A percentile compares a stretch with the other conserved stretches of the same genome.
Evolutionary conservation across 495 filamentous ascomycete genomes (phyloP).

Genomic region (Talaromyces proteolyticus): DNA sequence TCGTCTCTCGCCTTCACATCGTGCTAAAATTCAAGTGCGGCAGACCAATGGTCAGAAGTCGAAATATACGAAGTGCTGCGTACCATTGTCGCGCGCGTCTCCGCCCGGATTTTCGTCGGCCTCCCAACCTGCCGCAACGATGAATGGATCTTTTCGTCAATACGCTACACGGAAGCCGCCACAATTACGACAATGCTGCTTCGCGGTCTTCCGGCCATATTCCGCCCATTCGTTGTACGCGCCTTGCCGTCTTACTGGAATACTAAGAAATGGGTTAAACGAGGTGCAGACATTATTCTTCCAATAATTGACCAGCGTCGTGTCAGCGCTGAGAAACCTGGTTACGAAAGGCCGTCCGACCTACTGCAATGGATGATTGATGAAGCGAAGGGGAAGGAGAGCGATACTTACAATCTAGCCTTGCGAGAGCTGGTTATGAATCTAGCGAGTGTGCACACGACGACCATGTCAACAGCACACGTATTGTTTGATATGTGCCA

Average conservation of each 20-base stretch:
- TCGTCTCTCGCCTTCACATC: too few relatives aligned
- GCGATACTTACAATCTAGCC: background rate
- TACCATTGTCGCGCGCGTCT: background rate
- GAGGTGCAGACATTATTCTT: too few relatives aligned
- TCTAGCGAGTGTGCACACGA: background rate
- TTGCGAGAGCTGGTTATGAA: background rate
- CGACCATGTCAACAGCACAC: constrained; percentile 8
- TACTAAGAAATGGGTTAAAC: too few relatives aligned
- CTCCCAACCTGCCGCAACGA: background rate
- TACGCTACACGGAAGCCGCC: background rate
- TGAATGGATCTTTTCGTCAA: background rate
- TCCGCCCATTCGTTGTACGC: too few relatives aligned
- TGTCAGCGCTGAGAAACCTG: background rate
- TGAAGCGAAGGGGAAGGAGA: background rate
- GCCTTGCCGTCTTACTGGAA: too few relatives aligned
- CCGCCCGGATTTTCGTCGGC: background rate
- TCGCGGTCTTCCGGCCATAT: too few relatives aligned
- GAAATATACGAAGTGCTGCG: too few relatives aligned
- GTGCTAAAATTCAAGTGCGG: too few relatives aligned
- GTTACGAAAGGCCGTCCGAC: background rate
- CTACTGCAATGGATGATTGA: background rate
- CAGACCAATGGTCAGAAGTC: too few relatives aligned
- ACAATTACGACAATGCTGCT: background rate
- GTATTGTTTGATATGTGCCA: constrained; percentile 14
- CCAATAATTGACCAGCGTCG: too few relatives aligned